Percentiles rank a stretch among this genome's conserved stretches.
Conservation (phyloP, 2,329 filamentous ascomycete species). For the Trichoderma sp. region DNA sequence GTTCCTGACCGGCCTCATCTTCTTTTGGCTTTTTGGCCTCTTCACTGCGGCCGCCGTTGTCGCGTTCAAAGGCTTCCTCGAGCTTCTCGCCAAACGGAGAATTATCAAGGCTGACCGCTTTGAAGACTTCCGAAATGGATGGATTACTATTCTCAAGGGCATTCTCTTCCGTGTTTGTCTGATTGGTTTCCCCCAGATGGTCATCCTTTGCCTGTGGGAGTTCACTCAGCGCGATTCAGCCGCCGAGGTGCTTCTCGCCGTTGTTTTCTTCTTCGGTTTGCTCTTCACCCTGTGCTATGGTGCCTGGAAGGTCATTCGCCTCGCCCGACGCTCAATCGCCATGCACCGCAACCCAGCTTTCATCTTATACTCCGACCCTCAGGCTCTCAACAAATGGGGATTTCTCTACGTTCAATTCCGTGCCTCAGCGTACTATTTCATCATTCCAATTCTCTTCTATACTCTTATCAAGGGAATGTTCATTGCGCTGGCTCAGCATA, state of each 20-base stretch:
- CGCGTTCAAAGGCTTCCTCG: conserved; percentile 79
- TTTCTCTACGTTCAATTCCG: conserved; percentile 98
- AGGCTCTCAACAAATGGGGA: conserved; percentile 94
- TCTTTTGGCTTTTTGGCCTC: conserved; percentile 84
- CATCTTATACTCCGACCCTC: conserved; percentile 94
- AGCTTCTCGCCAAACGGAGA: conserved; percentile 72
- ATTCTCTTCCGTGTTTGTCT: conserved; percentile 89
- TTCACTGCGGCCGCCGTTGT: conserved; percentile 73
- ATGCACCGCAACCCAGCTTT: conserved; percentile 98
- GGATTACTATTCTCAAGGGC: conserved; percentile 89
- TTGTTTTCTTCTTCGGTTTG: conserved; percentile 87
- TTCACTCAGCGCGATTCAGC: conserved; percentile 83
- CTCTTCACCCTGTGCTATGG: conserved; percentile 80
- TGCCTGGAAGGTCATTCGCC: conserved; percentile 83
- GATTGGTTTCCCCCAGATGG: conserved; percentile 90
- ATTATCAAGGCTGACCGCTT: conserved; percentile 87
- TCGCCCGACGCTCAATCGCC: conserved; percentile 83
- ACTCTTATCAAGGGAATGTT: conserved; percentile 88
- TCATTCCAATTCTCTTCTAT: conserved; percentile 78
- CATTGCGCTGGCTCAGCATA: conserved; percentile 76
- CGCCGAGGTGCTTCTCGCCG: conserved; percentile 82
- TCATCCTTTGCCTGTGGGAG: conserved; percentile 90
- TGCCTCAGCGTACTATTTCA: conserved; percentile 93
- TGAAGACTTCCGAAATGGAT: conserved; percentile 90
- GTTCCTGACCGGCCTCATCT: conserved; percentile 87